A percentile compares a stretch with the other conserved stretches of the same genome.
These are phyloP conservation scores for Spiraea crenata DNA, from an alignment of 331 rosid genomes.

Conservation along the genomic window DNA sequence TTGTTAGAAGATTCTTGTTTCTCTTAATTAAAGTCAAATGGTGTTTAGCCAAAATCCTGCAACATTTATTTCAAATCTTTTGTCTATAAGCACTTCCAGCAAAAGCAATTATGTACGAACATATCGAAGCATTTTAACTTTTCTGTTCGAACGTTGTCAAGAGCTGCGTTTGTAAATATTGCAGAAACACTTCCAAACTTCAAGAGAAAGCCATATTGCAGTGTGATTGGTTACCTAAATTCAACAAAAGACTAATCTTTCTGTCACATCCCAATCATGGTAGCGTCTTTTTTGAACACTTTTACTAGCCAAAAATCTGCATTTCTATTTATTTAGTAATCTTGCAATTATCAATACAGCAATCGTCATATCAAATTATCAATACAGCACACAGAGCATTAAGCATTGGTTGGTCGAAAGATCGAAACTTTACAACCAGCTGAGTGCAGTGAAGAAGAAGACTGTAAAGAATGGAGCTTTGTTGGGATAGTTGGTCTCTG, in stretches of 20 bases:
- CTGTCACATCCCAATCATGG: neutral
- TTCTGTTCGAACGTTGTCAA: too few species aligned
- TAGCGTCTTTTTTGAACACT: too few species aligned
- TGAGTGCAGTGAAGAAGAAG: neutral
- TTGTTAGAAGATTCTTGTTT: neutral
- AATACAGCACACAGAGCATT: slow-evolving; percentile 5
- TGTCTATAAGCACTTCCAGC: too few species aligned
- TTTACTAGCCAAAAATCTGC: too few species aligned
- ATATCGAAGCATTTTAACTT: too few species aligned
- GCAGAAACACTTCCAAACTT: too few species aligned
- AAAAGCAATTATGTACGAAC: too few species aligned
- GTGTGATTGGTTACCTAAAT: neutral
- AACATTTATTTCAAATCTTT: neutral
- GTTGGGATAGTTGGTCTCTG: neutral
- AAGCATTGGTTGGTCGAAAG: neutral
- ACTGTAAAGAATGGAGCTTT: too few species aligned
- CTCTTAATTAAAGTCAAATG: neutral
- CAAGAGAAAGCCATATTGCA: too few species aligned
- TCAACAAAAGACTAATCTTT: neutral
- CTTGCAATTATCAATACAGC: too few species aligned
- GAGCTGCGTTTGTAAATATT: too few species aligned
- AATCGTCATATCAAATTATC: slow-evolving; percentile 2
- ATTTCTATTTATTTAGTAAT: too few species aligned
- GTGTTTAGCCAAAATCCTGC: neutral
- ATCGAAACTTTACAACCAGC: neutral